Evolutionary conservation across 805 yeast species (phyloP), one percentile per base, ranked within the genome.

Genomic region (Candida multigemmis): DNA sequence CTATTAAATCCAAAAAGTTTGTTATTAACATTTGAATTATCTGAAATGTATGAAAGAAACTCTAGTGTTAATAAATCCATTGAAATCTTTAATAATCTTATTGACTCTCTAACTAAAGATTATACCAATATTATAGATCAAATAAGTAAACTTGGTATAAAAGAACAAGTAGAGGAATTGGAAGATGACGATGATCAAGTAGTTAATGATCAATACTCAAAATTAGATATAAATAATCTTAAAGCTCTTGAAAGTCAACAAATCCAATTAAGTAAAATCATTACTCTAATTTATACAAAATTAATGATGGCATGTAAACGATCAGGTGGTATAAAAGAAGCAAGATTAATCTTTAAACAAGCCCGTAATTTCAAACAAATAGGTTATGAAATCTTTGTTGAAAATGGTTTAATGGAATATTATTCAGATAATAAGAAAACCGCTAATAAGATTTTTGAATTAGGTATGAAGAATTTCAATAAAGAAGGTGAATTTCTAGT

Each of bases 391-490:
- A 68, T 89, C 12, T 89, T 70, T 51, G 76, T 77, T 12, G 89
- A 83, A 33, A 79, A 81, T 42, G 95, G 96, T 1, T 60, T 73
- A 46, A 63, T 86, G 60, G 98, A 89, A 46, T 76, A 70, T 40
- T 74, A 72, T 39, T 65, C 77, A 33, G 77, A 71, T 33, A 80
- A 77, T 34, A 56, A 67, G 14, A 76, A 72, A 28, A 74, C 82
- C 23, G 87, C 96, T 0, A 59, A 68, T 27, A 77, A 77, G 44
- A 75, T 87, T 12, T 78, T 84, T 48, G 93, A 82, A 35, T 51
- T 83, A 23, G 96, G 93, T 6, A 58, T 83, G 58, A 82, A 74
- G 45, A 45, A 56, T 23, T 71, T 60, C 19, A 52, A 63, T 9
- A 68, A 53, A 10, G 60, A 74, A 35, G 78, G 79, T 4, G 70